phyloP scores from a whole-genome alignment of 106 monocot species.

The Dendrobium catenatum region DNA sequence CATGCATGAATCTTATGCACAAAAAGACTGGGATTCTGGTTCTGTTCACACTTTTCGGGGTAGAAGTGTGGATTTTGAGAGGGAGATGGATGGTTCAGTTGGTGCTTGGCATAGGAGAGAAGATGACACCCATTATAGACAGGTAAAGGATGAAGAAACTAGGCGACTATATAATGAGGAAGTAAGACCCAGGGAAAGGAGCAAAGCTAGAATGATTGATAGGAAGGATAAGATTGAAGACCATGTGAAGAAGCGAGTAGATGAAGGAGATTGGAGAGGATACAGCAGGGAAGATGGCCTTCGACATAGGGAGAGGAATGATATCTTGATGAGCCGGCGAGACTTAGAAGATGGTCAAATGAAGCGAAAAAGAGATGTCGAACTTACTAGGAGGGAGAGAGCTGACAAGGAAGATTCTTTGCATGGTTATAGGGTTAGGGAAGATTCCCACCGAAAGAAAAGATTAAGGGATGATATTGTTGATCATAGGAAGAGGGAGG shows the following conservation, averaged over 20 bases:
- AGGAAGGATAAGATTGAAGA: constrained; percentile 47
- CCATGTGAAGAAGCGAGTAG: constrained; percentile 41
- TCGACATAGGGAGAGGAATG: constrained; percentile 51
- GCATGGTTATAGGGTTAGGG: constrained; percentile 39
- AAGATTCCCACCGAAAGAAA: constrained; percentile 37
- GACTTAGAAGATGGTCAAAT: constrained; percentile 34
- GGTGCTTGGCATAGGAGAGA: constrained; percentile 51
- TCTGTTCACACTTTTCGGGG: constrained; percentile 27
- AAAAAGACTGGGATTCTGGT: constrained; percentile 32
- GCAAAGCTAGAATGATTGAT: constrained; percentile 38
- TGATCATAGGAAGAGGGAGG: constrained; percentile 54
- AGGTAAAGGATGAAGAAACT: constrained; percentile 55
- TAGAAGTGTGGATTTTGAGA: constrained; percentile 48
- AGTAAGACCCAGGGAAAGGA: constrained; percentile 34
- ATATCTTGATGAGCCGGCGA: constrained; percentile 29
- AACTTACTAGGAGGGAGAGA: constrained; percentile 49
- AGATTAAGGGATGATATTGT: constrained; percentile 42
- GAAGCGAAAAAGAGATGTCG: constrained; percentile 67
- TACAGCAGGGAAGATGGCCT: constrained; percentile 27
- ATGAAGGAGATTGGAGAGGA: constrained; percentile 65
- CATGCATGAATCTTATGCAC: constrained; percentile 30
- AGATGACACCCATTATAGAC: constrained; percentile 37
- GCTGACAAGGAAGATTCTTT: constrained; percentile 41
- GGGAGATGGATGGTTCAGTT: constrained; percentile 31
- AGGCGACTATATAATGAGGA: constrained; percentile 38